phyloP scores from a whole-genome alignment of 2,329 filamentous ascomycete species.

The Fusarium protoensiforme region DNA sequence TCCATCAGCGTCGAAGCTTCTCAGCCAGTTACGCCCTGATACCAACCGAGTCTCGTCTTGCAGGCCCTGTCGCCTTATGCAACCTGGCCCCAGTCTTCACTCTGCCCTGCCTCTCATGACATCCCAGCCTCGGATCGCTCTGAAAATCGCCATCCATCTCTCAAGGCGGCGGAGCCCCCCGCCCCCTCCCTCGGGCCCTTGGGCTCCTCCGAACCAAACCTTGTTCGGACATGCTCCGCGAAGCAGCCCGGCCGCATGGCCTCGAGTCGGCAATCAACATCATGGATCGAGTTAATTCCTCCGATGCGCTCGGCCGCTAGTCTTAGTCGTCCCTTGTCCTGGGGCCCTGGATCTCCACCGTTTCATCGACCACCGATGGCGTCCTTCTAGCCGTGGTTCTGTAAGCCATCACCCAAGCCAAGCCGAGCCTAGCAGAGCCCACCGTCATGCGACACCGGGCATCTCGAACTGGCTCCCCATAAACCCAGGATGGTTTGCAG shows the following conservation, averaged over 20 bases:
- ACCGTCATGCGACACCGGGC: slow-evolving; percentile 34
- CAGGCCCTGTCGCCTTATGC: neutral
- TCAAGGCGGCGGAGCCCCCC: slow-evolving; percentile 9
- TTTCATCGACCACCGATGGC: slow-evolving; percentile 21
- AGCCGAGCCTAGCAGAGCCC: slow-evolving; percentile 20
- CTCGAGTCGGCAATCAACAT: slow-evolving; percentile 29
- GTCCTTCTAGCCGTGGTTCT: slow-evolving; percentile 26
- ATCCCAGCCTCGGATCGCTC: slow-evolving; percentile 17
- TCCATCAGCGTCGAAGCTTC: slow-evolving; percentile 6
- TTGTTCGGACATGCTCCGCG: slow-evolving; percentile 21
- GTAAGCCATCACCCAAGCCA: slow-evolving; percentile 32
- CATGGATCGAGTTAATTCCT: slow-evolving; percentile 31
- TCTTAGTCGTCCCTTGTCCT: slow-evolving; percentile 3
- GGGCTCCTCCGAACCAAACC: slow-evolving; percentile 13
- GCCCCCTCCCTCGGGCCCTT: neutral
- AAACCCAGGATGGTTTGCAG: slow-evolving; percentile 4
- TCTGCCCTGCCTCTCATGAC: slow-evolving; percentile 1
- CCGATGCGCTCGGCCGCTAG: slow-evolving; percentile 34
- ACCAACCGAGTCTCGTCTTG: slow-evolving; percentile 6
- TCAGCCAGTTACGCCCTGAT: slow-evolving; percentile 4
- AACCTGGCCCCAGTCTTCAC: neutral
- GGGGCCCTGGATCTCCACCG: slow-evolving; percentile 10
- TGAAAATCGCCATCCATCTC: slow-evolving; percentile 26
- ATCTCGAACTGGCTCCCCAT: slow-evolving; percentile 7
- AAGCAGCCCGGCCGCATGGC: slow-evolving; percentile 17